phyloP scores from a whole-genome alignment of 1,139 yeast species.

The Lodderomyces beijingensis region DNA sequence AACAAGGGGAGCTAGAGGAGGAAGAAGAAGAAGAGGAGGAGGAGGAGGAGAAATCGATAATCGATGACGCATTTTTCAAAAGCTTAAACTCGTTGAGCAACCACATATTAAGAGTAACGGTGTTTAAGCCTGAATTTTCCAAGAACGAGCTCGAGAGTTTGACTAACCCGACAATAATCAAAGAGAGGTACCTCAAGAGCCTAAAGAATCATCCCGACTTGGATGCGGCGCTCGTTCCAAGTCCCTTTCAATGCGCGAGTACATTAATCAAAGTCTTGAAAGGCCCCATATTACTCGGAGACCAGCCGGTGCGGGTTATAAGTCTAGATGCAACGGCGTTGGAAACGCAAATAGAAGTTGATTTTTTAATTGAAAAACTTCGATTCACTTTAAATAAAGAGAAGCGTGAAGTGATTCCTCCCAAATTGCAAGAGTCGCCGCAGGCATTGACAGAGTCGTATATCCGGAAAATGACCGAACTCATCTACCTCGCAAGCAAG shows the following conservation, averaged over 20 bases:
- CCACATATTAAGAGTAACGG: slow-evolving; percentile 32
- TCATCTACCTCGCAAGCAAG: slow-evolving; percentile 38
- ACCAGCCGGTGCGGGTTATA: slow-evolving; percentile 47
- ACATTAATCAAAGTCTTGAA: slow-evolving; percentile 56
- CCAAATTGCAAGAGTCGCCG: slow-evolving; percentile 33
- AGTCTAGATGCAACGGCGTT: slow-evolving; percentile 46
- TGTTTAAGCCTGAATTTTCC: slow-evolving; percentile 30
- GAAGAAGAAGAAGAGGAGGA: background rate
- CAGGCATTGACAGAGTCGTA: slow-evolving; percentile 37
- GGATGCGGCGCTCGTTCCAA: slow-evolving; percentile 38
- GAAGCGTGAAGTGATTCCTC: slow-evolving; percentile 53
- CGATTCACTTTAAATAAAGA: slow-evolving; percentile 39
- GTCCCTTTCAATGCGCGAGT: slow-evolving; percentile 49
- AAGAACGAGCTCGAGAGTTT: slow-evolving; percentile 19
- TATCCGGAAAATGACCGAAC: slow-evolving; percentile 47
- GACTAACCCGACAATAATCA: slow-evolving; percentile 23
- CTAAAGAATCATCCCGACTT: slow-evolving; percentile 26
- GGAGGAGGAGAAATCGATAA: slow-evolving; percentile 11
- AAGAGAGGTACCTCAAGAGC: slow-evolving; percentile 25
- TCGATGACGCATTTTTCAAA: slow-evolving; percentile 36
- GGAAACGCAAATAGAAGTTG: slow-evolving; percentile 53
- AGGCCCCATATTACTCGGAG: slow-evolving; percentile 52
- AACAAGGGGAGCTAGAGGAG: background rate
- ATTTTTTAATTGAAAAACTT: slow-evolving; percentile 44
- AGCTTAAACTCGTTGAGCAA: slow-evolving; percentile 22